phyloP scores from a whole-genome alignment of 352 stramenopile species.

The Phytopythium mirpurense region DNA sequence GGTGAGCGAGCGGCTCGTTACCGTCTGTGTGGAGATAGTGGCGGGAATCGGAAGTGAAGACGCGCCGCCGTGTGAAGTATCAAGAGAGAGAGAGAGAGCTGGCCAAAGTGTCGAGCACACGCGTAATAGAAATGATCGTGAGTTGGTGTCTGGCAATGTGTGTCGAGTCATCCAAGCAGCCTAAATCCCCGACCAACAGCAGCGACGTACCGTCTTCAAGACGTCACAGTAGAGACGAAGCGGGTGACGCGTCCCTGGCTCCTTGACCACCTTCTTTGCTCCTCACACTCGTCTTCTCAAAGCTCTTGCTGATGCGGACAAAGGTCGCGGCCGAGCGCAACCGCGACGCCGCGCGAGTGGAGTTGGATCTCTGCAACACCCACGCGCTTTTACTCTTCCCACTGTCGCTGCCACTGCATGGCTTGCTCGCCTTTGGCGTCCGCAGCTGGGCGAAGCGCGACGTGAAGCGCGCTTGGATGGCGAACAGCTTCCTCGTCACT shows the following conservation, averaged over 20 bases:
- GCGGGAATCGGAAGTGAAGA: too few species aligned
- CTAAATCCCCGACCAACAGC: too few species aligned
- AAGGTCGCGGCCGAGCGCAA: background rate
- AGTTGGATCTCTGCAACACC: background rate
- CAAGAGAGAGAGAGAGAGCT: too few species aligned
- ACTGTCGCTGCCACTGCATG: background rate
- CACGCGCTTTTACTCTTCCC: background rate
- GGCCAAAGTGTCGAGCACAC: background rate
- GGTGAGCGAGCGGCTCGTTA: slow-evolving; percentile 1
- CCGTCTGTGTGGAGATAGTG: too few species aligned
- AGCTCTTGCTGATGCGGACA: background rate
- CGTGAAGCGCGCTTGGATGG: slow-evolving; percentile 10
- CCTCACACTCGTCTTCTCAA: background rate
- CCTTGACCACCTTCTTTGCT: background rate
- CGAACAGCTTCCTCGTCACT: slow-evolving; percentile 23
- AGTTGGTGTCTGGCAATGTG: background rate
- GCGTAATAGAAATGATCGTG: background rate
- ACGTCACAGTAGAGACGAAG: too few species aligned
- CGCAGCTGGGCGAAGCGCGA: slow-evolving; percentile 3
- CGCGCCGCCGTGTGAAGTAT: too few species aligned
- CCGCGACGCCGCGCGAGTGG: background rate
- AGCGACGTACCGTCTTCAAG: too few species aligned
- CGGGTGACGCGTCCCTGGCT: too few species aligned
- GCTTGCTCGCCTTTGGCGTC: background rate
- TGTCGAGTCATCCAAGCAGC: too few species aligned